Evolutionary conservation across 2,329 filamentous ascomycete genomes (phyloP), one percentile per base, ranked within the genome.

Genomic region (Aspergillus ruber): DNA sequence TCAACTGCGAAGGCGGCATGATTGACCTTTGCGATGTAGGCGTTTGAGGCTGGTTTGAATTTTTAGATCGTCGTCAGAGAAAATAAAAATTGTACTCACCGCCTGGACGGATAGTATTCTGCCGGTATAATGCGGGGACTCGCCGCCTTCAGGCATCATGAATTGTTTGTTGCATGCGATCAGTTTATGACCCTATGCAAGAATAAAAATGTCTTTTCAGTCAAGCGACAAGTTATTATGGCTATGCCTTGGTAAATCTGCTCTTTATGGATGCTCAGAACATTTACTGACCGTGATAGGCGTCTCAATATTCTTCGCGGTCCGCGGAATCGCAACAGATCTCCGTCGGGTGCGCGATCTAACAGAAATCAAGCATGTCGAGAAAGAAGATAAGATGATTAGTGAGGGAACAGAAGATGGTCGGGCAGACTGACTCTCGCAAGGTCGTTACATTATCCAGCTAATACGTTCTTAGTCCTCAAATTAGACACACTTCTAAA

Each of bases 1-100:
- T 98, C 49, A 98, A 79, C 75, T 98, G 94, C 10, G 94, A 98
- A 53, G 90, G 88, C 58, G 91, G 84, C 93, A 98, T 98, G 47
- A 18, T 39, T 39, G 10, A 29, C 25, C 36, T 39, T 60, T 73
- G 57, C 63, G 39, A 46, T 48, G 40, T 42, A 39, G 45, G 39
- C 47, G 55, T 47, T 47, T 44, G 46, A 50, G 53, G 58, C 52
- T 58, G 46, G 46, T 49, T 52, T 47, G 56, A 57, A 59, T 61
- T 58, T 56, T 52, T 45, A 45, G 47, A 49, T 46, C 40, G 39
- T 38, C 47, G 49, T 46, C 50, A 58, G 63, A 64, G 64, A 60
- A 61, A 50, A 53, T 18, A 39, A 39, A 39, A 39, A 39, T 39
- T 18, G 50, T 32, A 13, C 42, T 64, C 63, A 69, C 66, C 66